Evolutionary conservation across 2,329 filamentous ascomycete species (phyloP).

Genomic region (Penicillium sumatraense): DNA sequence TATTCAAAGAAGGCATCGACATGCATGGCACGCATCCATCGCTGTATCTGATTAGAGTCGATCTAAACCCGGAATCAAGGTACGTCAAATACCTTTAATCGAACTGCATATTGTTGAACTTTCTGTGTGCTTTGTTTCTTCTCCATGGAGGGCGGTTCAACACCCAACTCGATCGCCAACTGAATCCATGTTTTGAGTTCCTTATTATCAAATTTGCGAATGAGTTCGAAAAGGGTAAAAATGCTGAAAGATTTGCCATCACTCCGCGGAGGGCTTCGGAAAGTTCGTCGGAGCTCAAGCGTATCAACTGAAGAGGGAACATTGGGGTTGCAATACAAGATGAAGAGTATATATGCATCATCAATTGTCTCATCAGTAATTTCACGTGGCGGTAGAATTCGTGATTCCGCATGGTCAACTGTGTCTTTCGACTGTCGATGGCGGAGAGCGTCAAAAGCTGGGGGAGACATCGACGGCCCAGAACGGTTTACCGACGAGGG

Average conservation of each 20-base stretch:
- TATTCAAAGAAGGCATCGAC: slow-evolving; percentile 95
- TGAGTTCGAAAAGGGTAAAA: slow-evolving; percentile 75
- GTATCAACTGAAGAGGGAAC: slow-evolving; percentile 74
- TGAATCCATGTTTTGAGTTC: slow-evolving; percentile 95
- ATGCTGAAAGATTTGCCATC: slow-evolving; percentile 85
- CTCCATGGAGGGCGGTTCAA: slow-evolving; percentile 78
- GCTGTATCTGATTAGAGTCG: slow-evolving; percentile 51
- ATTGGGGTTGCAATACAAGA: slow-evolving; percentile 87
- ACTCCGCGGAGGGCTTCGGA: slow-evolving; percentile 80
- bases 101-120: slow-evolving; percentile 91
- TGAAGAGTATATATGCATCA: slow-evolving; percentile 81
- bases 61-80: not conserved
- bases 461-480: slow-evolving; percentile 47
- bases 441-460: slow-evolving; percentile 37
- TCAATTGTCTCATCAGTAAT: slow-evolving; percentile 75
- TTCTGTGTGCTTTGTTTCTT: slow-evolving; percentile 92
- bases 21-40: slow-evolving; percentile 97
- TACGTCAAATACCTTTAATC: slow-evolving; percentile 71
- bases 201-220: slow-evolving; percentile 75
- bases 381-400: slow-evolving; percentile 66
- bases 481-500: slow-evolving; percentile 33
- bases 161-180: slow-evolving; percentile 82
- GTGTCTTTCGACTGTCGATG: slow-evolving; percentile 36
- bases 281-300: slow-evolving; percentile 71
- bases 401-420: slow-evolving; percentile 49